Evolutionary conservation across 2,329 filamentous ascomycete species (phyloP), one percentile per base, ranked within the genome.

Genomic region (Pyricularia sp.): DNA sequence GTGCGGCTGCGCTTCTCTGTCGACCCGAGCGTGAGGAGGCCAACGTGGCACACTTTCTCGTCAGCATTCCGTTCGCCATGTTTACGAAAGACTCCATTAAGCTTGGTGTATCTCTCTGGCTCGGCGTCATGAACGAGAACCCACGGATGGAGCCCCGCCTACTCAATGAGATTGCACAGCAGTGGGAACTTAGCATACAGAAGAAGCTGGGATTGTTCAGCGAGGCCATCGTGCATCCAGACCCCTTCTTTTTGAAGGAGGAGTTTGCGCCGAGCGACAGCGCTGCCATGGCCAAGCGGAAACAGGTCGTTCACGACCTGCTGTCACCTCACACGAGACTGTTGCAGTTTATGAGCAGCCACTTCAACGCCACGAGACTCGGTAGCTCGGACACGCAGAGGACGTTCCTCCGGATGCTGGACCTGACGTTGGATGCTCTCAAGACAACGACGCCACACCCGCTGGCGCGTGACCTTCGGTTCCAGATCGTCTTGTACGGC

Each of bases 61-160:
- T 99, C 67, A 88, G 86, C 69, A 94, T 99, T 67, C 96, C 94
- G 0, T 99, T 99, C 75, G 84, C 86, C 55, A 85, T 96, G 61
- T 97, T 99, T 74, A 96, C 89, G 5, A 96, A 96, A 74, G 90
- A 96, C 71, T 94, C 93, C 1, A 94, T 99, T 73, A 96, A 96
- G 73, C 85, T 97, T 63, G 96, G 94, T 6, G 89, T 97, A 44
- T 97, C 94, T 4, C 79, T 99, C 7, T 99, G 94, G 94, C 86
- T 97, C 67, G 94, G 94, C 30, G 90, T 97, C 16, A 96, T 97
- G 71, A 94, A 97, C 71, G 94, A 99, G 74, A 97, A 96, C 71
- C 90, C 93, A 2, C 84, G 85, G 65, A 88, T 97, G 75, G 92
- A 96, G 74, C 84, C 93, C 9, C 87, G 92, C 67, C 86, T 99